Percentiles rank a stretch among this genome's conserved stretches.
These are phyloP conservation scores for Scheffersomyces cryptocercus DNA, from an alignment of 1,139 yeast species.

Conservation along the genomic window DNA sequence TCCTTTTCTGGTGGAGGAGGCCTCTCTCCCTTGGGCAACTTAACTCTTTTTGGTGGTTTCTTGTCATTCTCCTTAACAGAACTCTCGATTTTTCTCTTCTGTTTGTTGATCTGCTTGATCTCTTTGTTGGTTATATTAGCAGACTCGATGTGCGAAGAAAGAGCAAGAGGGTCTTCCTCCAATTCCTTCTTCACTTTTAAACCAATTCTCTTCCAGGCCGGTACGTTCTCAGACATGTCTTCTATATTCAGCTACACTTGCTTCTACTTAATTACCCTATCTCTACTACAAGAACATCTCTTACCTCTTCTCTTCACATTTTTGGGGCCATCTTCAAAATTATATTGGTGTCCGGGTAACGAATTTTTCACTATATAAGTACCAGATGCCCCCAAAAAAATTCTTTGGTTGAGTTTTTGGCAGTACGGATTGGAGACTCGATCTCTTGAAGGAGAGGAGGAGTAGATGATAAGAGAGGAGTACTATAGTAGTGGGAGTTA, in stretches of 20 bases:
- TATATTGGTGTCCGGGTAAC: slow-evolving; percentile 1
- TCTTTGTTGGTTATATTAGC: slow-evolving; percentile 48
- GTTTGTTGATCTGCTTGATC: slow-evolving; percentile 46
- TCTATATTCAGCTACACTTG: too few relatives aligned
- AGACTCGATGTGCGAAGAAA: slow-evolving; percentile 45
- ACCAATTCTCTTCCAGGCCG: slow-evolving; percentile 93
- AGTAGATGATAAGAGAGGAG: too few relatives aligned
- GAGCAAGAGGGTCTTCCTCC: slow-evolving; percentile 41
- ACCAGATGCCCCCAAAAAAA: neutral
- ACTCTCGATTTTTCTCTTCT: slow-evolving; percentile 29
- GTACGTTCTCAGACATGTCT: slow-evolving; percentile 39
- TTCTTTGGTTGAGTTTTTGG: neutral
- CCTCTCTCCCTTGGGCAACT: slow-evolving; percentile 74
- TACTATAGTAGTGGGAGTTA: too few relatives aligned
- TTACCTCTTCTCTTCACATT: neutral
- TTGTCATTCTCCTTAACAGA: slow-evolving; percentile 23
- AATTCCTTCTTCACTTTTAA: slow-evolving; percentile 53
- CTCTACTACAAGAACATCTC: neutral
- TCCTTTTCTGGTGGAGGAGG: slow-evolving; percentile 80
- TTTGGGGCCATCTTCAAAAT: neutral
- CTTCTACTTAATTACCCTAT: too few relatives aligned
- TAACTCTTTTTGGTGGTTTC: slow-evolving; percentile 72
- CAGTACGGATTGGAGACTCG: too few relatives aligned
- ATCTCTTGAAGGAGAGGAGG: too few relatives aligned
- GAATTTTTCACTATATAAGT: neutral